Percentiles rank a stretch among this genome's conserved stretches.
Evolutionary conservation across 306 rosid species (phyloP).

Genomic region (Argentina anserina): DNA sequence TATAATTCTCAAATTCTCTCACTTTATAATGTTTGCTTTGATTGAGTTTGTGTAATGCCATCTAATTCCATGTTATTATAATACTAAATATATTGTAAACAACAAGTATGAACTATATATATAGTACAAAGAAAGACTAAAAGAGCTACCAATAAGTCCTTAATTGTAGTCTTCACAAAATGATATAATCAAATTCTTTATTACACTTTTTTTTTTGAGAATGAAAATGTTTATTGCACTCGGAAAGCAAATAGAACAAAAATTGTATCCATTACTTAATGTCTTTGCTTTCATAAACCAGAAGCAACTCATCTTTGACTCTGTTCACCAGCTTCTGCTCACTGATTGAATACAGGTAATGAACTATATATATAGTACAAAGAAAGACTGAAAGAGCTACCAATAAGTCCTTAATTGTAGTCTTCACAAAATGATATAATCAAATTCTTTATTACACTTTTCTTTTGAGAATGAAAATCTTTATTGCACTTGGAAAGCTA

Average conservation of each 20-base stretch:
- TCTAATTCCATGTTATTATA: background rate
- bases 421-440: background rate
- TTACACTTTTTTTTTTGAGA: no score
- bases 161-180: background rate
- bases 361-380: background rate
- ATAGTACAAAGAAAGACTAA: background rate
- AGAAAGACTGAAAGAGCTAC: no score
- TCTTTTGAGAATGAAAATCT: no score
- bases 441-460: background rate
- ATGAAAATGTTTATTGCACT: no score
- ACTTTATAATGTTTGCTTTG: background rate
- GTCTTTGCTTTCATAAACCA: constrained; percentile 1
- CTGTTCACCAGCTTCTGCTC: constrained; percentile 37
- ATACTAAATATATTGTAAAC: background rate
- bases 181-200: background rate
- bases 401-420: background rate
- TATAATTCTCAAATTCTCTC: constrained; percentile 16
- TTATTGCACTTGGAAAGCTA: no score
- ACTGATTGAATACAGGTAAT: constrained; percentile 22
- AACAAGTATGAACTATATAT: background rate
- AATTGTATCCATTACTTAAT: background rate
- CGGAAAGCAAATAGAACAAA: background rate
- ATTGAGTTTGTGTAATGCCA: background rate
- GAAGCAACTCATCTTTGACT: constrained; percentile 57
- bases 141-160: background rate